Percentiles rank a stretch among this genome's conserved stretches.
Evolutionary conservation across 2,329 filamentous ascomycete genomes (phyloP).

Genomic region (Ascochyta lentis): DNA sequence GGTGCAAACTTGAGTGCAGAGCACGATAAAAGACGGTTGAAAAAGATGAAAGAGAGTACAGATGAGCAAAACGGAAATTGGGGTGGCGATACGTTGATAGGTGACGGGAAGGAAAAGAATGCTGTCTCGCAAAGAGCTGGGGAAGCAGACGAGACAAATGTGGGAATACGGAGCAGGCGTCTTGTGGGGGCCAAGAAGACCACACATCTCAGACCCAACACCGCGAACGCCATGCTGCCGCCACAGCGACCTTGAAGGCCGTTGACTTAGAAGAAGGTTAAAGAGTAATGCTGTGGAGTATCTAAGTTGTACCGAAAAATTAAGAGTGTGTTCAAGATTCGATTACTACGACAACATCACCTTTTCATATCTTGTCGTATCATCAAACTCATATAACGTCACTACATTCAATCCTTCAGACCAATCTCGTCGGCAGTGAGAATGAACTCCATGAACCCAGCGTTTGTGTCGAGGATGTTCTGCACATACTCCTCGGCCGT

Average conservation of each 20-base stretch:
- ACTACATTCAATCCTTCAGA: conserved; percentile 25
- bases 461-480: conserved; percentile 53
- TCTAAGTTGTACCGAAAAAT: not conserved
- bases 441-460: conserved; percentile 52
- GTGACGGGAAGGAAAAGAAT: not conserved
- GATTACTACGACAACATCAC: not conserved
- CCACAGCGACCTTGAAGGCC: not conserved
- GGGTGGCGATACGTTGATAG: not conserved
- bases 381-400: not conserved
- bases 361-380: not conserved
- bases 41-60: not conserved
- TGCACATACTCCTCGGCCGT: conserved; percentile 49
- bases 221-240: not conserved
- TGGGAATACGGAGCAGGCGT: not conserved
- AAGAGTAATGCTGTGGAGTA: not conserved
- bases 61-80: not conserved
- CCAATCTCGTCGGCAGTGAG: conserved; percentile 46
- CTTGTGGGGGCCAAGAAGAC: not conserved
- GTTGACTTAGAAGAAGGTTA: not conserved
- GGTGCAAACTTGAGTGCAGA: conserved; percentile 12
- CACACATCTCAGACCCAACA: too few relatives aligned
- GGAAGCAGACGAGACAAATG: not conserved
- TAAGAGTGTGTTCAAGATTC: not conserved
- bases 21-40: not conserved
- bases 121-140: not conserved